Conservation (phyloP, 2,329 filamentous ascomycete genomes). For the Exophiala sp. region DNA sequence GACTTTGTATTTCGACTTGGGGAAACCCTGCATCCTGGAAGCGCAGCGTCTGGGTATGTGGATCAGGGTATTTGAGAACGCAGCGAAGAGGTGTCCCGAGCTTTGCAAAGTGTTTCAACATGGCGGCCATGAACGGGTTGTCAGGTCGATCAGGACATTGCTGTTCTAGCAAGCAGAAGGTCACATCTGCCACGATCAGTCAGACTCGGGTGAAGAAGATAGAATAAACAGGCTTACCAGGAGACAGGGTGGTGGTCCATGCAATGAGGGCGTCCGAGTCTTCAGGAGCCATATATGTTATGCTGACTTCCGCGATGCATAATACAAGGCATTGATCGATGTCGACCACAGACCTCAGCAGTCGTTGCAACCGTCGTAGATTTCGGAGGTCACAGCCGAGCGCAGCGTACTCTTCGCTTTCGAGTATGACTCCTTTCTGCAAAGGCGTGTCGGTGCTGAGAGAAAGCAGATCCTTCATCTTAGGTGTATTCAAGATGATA, state of each 20-base stretch:
- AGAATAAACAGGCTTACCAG: constrained; percentile 49
- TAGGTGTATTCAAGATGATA: constrained; percentile 26
- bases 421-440: constrained; percentile 18
- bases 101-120: constrained; percentile 29
- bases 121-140: constrained; percentile 63
- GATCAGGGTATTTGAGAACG: constrained; percentile 59
- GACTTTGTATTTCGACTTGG: constrained; percentile 55
- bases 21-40: constrained; percentile 67
- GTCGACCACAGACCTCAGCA: constrained; percentile 55
- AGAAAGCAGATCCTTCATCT: constrained; percentile 25
- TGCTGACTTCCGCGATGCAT: constrained; percentile 82
- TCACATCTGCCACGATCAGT: constrained; percentile 45
- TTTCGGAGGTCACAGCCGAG: constrained; percentile 51
- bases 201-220: not conserved
- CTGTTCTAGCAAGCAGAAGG: constrained; percentile 84
- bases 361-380: constrained; percentile 53
- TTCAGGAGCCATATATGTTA: constrained; percentile 77
- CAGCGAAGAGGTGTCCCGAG: constrained; percentile 27
- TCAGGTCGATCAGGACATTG: constrained; percentile 69
- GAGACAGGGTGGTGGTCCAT: constrained; percentile 67
- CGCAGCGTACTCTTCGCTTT: constrained; percentile 26
- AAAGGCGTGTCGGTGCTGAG: constrained; percentile 2
- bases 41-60: constrained; percentile 60
- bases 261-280: constrained; percentile 67
- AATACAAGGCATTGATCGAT: constrained; percentile 58